These are phyloP conservation scores for Rhodotorula kratochvilovae DNA, from an alignment of 768 basidiomycete genomes.

Conservation along the genomic window DNA sequence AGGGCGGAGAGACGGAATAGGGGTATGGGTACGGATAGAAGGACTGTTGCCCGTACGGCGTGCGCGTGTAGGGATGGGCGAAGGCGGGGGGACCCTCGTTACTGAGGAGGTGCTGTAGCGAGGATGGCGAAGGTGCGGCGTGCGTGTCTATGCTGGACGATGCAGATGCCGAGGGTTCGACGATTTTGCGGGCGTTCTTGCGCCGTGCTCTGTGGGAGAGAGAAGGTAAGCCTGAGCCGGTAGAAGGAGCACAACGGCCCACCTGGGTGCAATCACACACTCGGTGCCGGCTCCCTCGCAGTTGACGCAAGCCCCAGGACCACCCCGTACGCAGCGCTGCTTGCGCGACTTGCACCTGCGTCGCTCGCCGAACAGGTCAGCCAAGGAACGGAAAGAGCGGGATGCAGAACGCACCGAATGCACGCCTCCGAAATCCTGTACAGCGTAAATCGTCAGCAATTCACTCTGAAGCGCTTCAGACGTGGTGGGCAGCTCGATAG, in stretches of 20 bases:
- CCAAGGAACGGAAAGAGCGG: too few relatives aligned
- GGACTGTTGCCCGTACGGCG: not conserved
- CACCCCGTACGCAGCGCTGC: slow-evolving; percentile 19
- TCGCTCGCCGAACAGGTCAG: too few relatives aligned
- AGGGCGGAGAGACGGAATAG: not conserved
- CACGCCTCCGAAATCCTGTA: slow-evolving; percentile 20
- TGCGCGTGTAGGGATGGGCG: not conserved
- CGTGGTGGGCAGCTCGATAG: too few relatives aligned
- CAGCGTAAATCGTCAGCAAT: too few relatives aligned
- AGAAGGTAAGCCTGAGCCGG: too few relatives aligned
- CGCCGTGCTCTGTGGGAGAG: not conserved
- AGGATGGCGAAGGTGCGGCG: not conserved
- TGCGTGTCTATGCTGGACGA: too few relatives aligned
- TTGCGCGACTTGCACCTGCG: slow-evolving; percentile 25
- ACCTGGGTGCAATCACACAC: slow-evolving; percentile 21
- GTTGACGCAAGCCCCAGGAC: slow-evolving; percentile 3
- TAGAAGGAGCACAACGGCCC: too few relatives aligned
- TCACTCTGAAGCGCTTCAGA: too few relatives aligned
- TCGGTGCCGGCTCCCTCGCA: slow-evolving; percentile 8
- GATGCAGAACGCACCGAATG: not conserved
- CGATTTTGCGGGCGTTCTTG: not conserved
- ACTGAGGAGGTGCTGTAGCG: not conserved
- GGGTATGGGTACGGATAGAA: not conserved
- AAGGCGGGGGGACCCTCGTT: not conserved
- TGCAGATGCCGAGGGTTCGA: too few relatives aligned